Percentiles rank a stretch among this genome's conserved stretches.
These are phyloP conservation scores for Aspergillus bridgeri DNA, from an alignment of 495 filamentous ascomycete species.

Conservation along the genomic window DNA sequence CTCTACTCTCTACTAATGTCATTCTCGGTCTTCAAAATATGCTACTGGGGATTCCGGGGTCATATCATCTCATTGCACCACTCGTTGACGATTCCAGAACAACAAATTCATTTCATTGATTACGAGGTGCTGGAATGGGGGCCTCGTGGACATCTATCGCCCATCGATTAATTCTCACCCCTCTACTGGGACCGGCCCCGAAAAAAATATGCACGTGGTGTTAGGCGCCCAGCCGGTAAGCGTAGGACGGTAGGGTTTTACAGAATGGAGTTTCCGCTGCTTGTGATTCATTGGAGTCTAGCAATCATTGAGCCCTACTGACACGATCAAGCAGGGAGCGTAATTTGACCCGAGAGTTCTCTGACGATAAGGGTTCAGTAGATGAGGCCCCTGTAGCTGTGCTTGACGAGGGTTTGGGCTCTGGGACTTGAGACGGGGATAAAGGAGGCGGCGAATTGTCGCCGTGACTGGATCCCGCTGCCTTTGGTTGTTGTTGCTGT, in stretches of 20 bases:
- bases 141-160: not conserved
- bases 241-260: not conserved
- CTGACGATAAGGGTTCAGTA: slow-evolving; percentile 14
- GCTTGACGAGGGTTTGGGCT: slow-evolving; percentile 21
- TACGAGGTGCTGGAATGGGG: not conserved
- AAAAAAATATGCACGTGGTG: too few relatives aligned
- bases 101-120: not conserved
- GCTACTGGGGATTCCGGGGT: not conserved
- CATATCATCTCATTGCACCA: not conserved
- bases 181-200: not conserved
- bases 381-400: slow-evolving; percentile 20
- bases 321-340: slow-evolving; percentile 23
- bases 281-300: not conserved
- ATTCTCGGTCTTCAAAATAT: not conserved
- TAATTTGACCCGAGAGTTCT: slow-evolving; percentile 20
- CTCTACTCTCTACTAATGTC: not conserved
- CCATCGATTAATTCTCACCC: not conserved
- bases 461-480: not conserved
- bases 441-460: not conserved
- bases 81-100: not conserved
- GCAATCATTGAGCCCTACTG: slow-evolving; percentile 15
- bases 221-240: too few relatives aligned
- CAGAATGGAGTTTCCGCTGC: not conserved
- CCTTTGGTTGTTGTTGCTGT: not conserved
- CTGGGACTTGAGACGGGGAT: slow-evolving; percentile 7